Conservation (phyloP, 2,329 filamentous ascomycete genomes). For the Niveomyces coronatus region DNA sequence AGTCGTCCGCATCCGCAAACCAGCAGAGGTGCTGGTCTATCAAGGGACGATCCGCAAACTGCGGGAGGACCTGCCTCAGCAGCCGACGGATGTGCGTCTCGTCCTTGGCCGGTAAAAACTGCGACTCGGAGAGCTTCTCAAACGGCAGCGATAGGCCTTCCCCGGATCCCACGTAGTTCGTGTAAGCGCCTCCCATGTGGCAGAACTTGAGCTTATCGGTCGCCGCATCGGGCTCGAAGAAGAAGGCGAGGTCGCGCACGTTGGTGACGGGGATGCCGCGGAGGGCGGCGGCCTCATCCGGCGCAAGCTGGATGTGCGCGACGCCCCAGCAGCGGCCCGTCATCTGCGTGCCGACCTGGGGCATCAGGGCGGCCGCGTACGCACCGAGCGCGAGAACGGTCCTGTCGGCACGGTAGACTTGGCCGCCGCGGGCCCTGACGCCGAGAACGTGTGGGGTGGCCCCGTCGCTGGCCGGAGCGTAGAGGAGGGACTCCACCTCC, state of each 20-base stretch:
- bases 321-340: constrained; percentile 49
- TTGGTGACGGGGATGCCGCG: constrained; percentile 51
- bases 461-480: constrained; percentile 14
- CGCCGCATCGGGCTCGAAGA: constrained; percentile 52
- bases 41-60: constrained; percentile 43
- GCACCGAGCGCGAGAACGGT: constrained; percentile 45
- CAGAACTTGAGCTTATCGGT: constrained; percentile 51
- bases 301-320: constrained; percentile 46
- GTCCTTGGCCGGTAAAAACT: constrained; percentile 42
- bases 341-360: constrained; percentile 37
- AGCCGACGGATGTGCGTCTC: constrained; percentile 41
- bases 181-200: constrained; percentile 47
- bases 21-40: constrained; percentile 49
- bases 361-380: constrained; percentile 33
- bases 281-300: constrained; percentile 41
- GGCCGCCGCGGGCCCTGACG: constrained; percentile 16
- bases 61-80: constrained; percentile 40
- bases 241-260: constrained; percentile 51
- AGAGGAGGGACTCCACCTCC: constrained; percentile 18
- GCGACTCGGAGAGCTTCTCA: constrained; percentile 21
- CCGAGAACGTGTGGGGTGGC: constrained; percentile 14
- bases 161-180: constrained; percentile 26
- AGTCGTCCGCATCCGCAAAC: constrained; percentile 51
- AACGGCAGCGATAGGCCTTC: constrained; percentile 30
- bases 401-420: constrained; percentile 21